Evolutionary conservation across 306 rosid species (phyloP), one percentile per base, ranked within the genome.

Genomic region (Casuarina equisetifolia): DNA sequence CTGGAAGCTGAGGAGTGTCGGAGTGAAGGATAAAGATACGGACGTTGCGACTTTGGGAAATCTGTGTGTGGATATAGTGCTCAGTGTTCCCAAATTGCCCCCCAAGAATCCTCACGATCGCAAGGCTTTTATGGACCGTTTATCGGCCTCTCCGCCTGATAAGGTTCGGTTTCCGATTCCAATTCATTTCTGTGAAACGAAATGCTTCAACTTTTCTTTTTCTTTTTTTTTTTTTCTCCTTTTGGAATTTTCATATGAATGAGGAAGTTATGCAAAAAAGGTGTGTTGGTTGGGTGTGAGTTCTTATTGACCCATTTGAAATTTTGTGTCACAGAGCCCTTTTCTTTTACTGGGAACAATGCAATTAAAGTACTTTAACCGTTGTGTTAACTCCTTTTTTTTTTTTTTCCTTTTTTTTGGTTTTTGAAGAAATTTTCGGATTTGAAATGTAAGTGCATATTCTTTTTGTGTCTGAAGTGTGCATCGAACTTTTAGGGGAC

Each of bases 21-120:
- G 72, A 43, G 69, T 77, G 16, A 95, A 92, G 81, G 81, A 86
- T 76, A 73, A 92, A 81, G 82, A 87, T 76, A 72, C 86, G 12
- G 97, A 95, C 75, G 92, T 95, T 57, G 88, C 94, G 25, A 95
- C 97, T 6, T 80, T 95, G 4, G 97, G 97, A 36, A 95, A 95
- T 64, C 97, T 95, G 67, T 95, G 99, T 67, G 90, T 95, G 2
- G 99, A 95, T 55, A 87, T 95, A 70, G 99, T 95, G 49, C 97
- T 95, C 49, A 87, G 81, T 68, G 97, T 95, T 50, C 99, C 97
- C 0, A 69, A 88, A 0, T 75, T 95, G 62, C 99, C 99, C 5
- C 97, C 97, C 12, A 66, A 42, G 7, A 42, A 54, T 69, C 90
- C 9, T 78, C 89, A 77, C 6, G 87, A 84, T 48, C 99, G 97